Conservation (phyloP, 2,329 filamentous ascomycete genomes). For the Xylariaceae sp. region DNA sequence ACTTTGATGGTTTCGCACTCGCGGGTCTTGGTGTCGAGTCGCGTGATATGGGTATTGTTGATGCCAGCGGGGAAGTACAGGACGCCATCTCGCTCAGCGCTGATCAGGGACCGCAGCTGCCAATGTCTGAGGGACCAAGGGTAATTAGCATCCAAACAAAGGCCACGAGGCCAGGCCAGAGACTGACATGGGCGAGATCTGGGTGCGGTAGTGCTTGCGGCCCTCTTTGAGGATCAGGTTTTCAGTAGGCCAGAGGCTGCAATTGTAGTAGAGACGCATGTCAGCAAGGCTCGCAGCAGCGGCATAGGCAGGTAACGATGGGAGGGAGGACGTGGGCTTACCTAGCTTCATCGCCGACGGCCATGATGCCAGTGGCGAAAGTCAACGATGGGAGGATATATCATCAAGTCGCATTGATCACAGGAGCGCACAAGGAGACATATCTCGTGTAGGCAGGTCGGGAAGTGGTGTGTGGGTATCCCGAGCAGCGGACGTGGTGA, state of each 20-base stretch:
- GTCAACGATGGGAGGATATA: constrained; percentile 29
- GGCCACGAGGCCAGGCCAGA: constrained; percentile 10
- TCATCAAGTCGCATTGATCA: constrained; percentile 41
- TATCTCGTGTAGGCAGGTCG: constrained; percentile 17
- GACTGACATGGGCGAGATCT: constrained; percentile 68
- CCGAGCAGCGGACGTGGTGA: neutral
- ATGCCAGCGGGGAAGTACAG: constrained; percentile 84
- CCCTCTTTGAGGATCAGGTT: constrained; percentile 64
- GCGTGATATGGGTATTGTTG: constrained; percentile 69
- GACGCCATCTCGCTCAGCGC: constrained; percentile 74
- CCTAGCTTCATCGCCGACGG: constrained; percentile 60
- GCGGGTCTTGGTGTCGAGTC: constrained; percentile 70
- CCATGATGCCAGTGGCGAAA: constrained; percentile 52
- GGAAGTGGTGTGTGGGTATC: constrained; percentile 5
- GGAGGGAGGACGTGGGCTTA: constrained; percentile 37
- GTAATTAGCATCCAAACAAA: constrained; percentile 16
- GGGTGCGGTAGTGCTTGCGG: constrained; percentile 71
- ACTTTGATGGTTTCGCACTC: constrained; percentile 76
- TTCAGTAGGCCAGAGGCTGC: constrained; percentile 70
- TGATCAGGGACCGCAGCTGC: constrained; percentile 90
- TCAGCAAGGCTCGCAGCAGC: constrained; percentile 9
- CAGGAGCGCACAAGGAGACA: constrained; percentile 23
- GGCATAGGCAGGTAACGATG: neutral
- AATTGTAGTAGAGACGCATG: constrained; percentile 11
- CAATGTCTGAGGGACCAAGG: constrained; percentile 65